Base-by-base conservation (phyloP, 2,329 filamentous ascomycete genomes). In the Colletotrichum sublineola region DNA sequence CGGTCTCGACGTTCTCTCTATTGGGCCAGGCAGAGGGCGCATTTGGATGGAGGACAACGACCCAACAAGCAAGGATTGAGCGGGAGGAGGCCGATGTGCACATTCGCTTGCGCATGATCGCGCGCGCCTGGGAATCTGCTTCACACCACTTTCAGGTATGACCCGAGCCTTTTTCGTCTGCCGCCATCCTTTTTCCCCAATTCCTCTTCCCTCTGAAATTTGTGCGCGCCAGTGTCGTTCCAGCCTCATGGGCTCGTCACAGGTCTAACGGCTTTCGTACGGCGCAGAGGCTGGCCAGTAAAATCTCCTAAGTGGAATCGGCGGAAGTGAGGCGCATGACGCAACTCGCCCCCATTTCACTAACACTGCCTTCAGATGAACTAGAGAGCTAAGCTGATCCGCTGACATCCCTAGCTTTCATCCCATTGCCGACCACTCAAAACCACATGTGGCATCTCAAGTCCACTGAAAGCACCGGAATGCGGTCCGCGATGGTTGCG, bases 1-100 rank as follows among this genome's bases (percentile, higher is more conserved):
- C 83, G 76, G 82, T 88, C 82, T 78, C 84, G 80, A 79, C 80
- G 74, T 82, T 81, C 60, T 55, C 44, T 76, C 82, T 79, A 80
- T 82, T 79, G 79, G 80, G 78, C 80, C 84, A 80, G 82, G 81
- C 78, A 81, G 81, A 77, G 83, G 82, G 77, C 79, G 80, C 73
- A 76, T 81, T 78, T 83, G 81, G 80, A 75, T 83, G 75, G 77
- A 76, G 75, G 44, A 56, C 38, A 77, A 77, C 79, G 75, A 79
- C 74, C 77, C 80, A 58, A 74, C 77, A 72, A 78, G 81, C 76
- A 78, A 80, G 77, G 75, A 80, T 73, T 82, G 79, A 76, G 68
- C 82, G 79, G 82, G 80, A 79, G 82, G 80, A 83, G 36, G 44
- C 63, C 38, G 74, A 74, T 60, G 63, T 69, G 29, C 56, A 64